Conservation (phyloP, 2,329 filamentous ascomycete genomes). For the Epichloe sp. region DNA sequence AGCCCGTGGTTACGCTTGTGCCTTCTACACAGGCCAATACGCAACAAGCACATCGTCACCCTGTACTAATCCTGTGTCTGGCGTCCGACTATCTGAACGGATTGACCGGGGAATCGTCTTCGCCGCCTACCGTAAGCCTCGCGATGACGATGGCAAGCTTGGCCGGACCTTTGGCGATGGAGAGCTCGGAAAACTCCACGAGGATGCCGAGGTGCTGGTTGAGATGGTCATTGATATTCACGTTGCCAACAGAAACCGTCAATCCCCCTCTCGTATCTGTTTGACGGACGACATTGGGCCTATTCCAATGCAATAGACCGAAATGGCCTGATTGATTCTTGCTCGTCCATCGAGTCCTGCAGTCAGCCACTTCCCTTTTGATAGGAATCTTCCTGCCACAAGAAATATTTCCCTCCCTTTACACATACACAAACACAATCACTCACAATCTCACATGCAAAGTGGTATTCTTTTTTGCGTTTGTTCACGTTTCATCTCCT, state of each 20-base stretch:
- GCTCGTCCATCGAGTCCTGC: too few species aligned
- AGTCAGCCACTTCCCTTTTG: too few species aligned
- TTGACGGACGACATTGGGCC: conserved; percentile 25
- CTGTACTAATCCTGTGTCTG: conserved; percentile 14
- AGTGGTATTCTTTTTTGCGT: neutral
- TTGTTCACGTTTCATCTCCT: neutral
- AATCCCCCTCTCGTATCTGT: conserved; percentile 13
- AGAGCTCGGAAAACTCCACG: conserved; percentile 32
- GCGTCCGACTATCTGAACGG: conserved; percentile 11
- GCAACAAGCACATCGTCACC: conserved; percentile 14
- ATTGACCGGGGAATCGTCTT: conserved; percentile 42
- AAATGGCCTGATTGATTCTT: conserved; percentile 2
- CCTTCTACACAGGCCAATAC: conserved; percentile 35
- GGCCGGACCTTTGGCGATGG: conserved; percentile 21
- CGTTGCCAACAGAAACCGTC: conserved; percentile 23
- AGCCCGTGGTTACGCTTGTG: conserved; percentile 37
- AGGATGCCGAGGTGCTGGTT: conserved; percentile 38
- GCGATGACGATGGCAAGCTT: conserved; percentile 22
- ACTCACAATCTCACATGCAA: conserved; percentile 1
- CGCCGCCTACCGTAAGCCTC: conserved; percentile 39
- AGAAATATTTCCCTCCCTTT: too few species aligned
- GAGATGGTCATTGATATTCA: conserved; percentile 40
- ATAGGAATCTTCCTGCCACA: too few species aligned
- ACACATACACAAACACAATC: neutral
- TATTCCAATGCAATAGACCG: conserved; percentile 18